Conservation (phyloP, 139 green algal genomes). For the Closterium sp. region DNA sequence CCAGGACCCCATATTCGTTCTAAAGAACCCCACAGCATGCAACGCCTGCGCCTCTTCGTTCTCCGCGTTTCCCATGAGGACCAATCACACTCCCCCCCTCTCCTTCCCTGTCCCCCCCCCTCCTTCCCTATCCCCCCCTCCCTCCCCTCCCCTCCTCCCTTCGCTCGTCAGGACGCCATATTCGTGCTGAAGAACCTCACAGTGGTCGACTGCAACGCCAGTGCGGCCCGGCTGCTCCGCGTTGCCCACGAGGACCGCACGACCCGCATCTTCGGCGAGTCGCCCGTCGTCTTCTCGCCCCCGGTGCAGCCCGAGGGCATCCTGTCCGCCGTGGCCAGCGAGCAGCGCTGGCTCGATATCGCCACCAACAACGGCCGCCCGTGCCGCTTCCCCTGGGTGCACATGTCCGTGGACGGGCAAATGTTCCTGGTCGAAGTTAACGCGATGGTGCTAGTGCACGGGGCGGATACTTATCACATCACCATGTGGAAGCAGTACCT, state of each 20-base stretch:
- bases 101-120: no score
- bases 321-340: background rate
- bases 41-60: no score
- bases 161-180: background rate
- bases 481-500: background rate
- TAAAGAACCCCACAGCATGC: no score
- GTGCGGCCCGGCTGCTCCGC: background rate
- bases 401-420: background rate
- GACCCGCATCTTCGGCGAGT: background rate
- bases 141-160: no score
- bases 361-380: background rate
- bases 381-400: background rate
- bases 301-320: background rate
- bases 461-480: background rate
- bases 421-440: background rate
- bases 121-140: background rate
- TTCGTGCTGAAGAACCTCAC: background rate
- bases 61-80: no score
- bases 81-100: no score
- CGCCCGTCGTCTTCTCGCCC: background rate
- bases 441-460: background rate
- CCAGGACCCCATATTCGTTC: background rate
- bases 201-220: background rate
- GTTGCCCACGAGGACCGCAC: background rate
- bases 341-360: background rate